These are phyloP conservation scores for Selaginella moellendorffii DNA, from an alignment of 75 land plant genomes.

Conservation along the genomic window DNA sequence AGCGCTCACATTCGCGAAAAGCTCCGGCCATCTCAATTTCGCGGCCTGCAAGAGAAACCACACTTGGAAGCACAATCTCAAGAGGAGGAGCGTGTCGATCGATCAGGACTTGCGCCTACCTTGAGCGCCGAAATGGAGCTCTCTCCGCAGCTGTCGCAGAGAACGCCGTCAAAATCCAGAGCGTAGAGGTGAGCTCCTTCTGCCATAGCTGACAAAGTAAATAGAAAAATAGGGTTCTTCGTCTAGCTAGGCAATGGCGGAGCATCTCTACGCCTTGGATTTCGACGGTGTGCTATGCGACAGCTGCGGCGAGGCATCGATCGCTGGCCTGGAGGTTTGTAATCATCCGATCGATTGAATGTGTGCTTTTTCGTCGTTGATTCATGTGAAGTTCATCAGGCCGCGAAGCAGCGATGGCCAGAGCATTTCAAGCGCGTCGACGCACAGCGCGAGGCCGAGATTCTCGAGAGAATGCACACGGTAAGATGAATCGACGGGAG, in stretches of 20 bases:
- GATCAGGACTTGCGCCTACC: constrained; percentile 26
- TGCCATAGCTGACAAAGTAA: not conserved
- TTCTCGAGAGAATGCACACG: not conserved
- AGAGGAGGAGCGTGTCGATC: no score
- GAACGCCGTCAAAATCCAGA: constrained; percentile 92
- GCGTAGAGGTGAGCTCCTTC: constrained; percentile 70
- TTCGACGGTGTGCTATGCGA: constrained; percentile 98
- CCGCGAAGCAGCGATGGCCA: not conserved
- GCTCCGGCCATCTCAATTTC: not conserved
- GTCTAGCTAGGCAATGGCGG: constrained; percentile 27
- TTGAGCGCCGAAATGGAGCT: constrained; percentile 90
- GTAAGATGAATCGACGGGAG: not conserved
- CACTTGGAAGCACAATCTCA: not conserved
- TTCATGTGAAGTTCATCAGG: no score
- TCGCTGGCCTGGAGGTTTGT: constrained; percentile 94
- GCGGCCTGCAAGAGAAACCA: not conserved
- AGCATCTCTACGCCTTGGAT: constrained; percentile 85
- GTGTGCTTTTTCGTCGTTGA: no score
- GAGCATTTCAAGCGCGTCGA: not conserved
- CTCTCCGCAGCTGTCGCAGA: constrained; percentile 98
- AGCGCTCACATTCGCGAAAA: not conserved
- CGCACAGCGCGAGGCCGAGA: not conserved
- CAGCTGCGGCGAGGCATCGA: constrained; percentile 97
- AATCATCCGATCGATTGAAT: no score
- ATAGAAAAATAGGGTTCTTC: not conserved